Evolutionary conservation across 179 eudicot genomes (phyloP).

Genomic region (Amaranthus tricolor): DNA sequence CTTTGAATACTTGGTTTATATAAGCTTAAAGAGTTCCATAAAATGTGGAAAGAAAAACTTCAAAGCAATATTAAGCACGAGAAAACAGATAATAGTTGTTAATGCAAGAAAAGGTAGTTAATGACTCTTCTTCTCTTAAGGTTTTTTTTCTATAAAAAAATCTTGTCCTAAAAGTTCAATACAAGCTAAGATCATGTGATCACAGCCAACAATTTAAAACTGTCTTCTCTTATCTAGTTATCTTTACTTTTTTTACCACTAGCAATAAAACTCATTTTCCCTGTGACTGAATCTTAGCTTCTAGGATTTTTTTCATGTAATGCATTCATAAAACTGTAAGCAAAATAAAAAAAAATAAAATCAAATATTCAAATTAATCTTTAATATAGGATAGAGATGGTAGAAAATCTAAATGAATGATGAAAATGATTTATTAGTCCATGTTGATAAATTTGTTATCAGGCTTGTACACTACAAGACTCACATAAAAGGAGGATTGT

Average conservation of each 20-base stretch:
- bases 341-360: no score
- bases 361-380: no score
- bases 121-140: not conserved
- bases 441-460: no score
- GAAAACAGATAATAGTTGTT: constrained; percentile 23
- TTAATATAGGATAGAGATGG: no score
- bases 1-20: not conserved
- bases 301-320: no score
- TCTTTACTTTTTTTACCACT: constrained; percentile 6
- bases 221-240: constrained; percentile 2
- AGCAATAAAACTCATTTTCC: not conserved
- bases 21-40: not conserved
- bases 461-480: no score
- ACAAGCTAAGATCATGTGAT: constrained; percentile 32
- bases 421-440: no score
- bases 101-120: constrained; percentile 20
- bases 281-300: constrained; percentile 5
- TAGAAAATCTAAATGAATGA: no score
- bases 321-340: no score
- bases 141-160: not conserved
- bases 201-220: constrained; percentile 20
- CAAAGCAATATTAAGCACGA: constrained; percentile 22
- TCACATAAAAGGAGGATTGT: no score
- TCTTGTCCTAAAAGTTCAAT: not conserved
- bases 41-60: constrained; percentile 13